These are phyloP conservation scores for Nitzschia sp. DNA, from an alignment of 108 stramenopile species.

Conservation along the genomic window DNA sequence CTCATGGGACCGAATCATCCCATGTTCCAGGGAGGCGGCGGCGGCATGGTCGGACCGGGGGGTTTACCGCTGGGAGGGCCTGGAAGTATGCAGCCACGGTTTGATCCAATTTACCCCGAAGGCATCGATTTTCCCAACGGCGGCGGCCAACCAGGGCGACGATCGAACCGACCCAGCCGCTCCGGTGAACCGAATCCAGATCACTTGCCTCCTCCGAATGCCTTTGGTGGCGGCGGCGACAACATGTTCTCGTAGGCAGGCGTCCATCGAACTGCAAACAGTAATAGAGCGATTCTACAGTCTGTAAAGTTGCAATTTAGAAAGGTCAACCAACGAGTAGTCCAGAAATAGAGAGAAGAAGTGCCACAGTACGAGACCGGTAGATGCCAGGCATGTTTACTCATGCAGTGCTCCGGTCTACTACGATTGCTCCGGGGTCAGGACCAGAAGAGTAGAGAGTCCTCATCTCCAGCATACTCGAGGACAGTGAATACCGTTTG, in stretches of 20 bases:
- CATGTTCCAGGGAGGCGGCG: conserved; percentile 43
- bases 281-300: no score
- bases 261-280: no score
- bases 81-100: conserved; percentile 75
- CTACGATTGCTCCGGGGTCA: no score
- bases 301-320: no score
- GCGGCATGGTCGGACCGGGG: conserved; percentile 19
- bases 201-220: conserved; percentile 68
- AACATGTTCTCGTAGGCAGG: conserved; percentile 51
- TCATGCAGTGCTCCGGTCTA: no score
- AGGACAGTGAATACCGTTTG: no score
- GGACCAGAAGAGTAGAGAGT: no score
- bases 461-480: no score
- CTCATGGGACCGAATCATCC: conserved; percentile 88
- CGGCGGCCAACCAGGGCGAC: conserved; percentile 28
- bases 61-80: conserved; percentile 37
- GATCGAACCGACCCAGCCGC: conserved; percentile 25
- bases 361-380: no score
- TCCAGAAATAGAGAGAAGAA: no score
- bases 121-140: conserved; percentile 49
- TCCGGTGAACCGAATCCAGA: conserved; percentile 80
- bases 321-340: no score
- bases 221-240: conserved; percentile 30
- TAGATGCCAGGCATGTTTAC: no score
- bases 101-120: conserved; percentile 76